Percentiles rank a stretch among this genome's conserved stretches.
Evolutionary conservation across 202 grass and related monocot genomes (phyloP).

Genomic region (Panicum virgatum): DNA sequence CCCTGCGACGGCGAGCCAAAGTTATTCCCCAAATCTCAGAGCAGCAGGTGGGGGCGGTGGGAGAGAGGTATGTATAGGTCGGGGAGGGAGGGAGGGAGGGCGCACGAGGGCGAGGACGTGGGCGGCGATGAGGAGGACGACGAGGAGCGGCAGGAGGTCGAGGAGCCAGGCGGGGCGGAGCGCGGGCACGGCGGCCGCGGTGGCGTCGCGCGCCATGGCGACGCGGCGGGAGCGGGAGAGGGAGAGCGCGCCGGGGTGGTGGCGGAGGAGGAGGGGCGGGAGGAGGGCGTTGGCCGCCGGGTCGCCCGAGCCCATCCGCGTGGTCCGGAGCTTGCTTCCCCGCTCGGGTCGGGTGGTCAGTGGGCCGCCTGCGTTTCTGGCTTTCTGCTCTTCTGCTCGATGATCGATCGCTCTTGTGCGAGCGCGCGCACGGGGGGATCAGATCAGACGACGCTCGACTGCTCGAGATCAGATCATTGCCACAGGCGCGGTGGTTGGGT

Average conservation of each 20-base stretch:
- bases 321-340: not conserved
- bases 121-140: slow-evolving; percentile 89
- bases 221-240: slow-evolving; percentile 49
- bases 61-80: no score
- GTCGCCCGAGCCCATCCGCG: slow-evolving; percentile 47
- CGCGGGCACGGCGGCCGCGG: slow-evolving; percentile 34
- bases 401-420: not conserved
- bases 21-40: slow-evolving; percentile 10
- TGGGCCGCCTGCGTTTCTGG: not conserved
- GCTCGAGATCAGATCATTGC: not conserved
- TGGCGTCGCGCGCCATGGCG: slow-evolving; percentile 63
- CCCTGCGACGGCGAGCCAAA: slow-evolving; percentile 40
- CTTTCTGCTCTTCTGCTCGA: not conserved
- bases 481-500: slow-evolving; percentile 29
- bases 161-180: slow-evolving; percentile 65
- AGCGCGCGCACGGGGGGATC: not conserved
- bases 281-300: slow-evolving; percentile 36
- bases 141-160: slow-evolving; percentile 66
- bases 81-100: not conserved
- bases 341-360: not conserved
- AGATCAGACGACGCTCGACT: no score
- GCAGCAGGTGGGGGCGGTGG: not conserved
- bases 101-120: slow-evolving; percentile 90
- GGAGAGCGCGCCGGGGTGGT: slow-evolving; percentile 31
- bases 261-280: slow-evolving; percentile 7